These are phyloP conservation scores for Pochonia chlamydosporia DNA, from an alignment of 2,329 filamentous ascomycete genomes.

Conservation along the genomic window DNA sequence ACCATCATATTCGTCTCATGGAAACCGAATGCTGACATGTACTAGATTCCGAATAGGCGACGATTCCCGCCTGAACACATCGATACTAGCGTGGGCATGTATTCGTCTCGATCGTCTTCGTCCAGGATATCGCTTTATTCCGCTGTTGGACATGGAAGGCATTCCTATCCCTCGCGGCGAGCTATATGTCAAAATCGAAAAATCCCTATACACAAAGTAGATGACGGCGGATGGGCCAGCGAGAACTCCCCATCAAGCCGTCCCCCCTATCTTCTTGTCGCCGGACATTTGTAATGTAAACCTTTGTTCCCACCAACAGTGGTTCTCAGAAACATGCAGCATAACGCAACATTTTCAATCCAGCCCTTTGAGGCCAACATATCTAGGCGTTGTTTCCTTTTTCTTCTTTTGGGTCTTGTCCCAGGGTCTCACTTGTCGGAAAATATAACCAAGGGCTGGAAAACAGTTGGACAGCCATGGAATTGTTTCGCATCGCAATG, in stretches of 20 bases:
- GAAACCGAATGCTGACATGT: constrained; percentile 12
- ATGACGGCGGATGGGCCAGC: too few species aligned
- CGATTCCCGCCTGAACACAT: constrained; percentile 31
- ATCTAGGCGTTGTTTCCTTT: too few species aligned
- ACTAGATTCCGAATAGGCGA: constrained; percentile 51
- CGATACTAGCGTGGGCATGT: constrained; percentile 49
- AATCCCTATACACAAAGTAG: constrained; percentile 20
- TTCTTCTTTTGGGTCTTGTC: neutral
- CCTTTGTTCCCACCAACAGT: too few species aligned
- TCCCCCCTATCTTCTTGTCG: too few species aligned
- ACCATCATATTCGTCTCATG: neutral
- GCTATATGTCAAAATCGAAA: constrained; percentile 48
- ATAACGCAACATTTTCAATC: too few species aligned
- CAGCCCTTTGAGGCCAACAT: too few species aligned
- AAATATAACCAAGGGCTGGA: neutral
- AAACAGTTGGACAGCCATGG: neutral
- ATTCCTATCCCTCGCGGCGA: constrained; percentile 38
- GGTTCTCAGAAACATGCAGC: too few species aligned
- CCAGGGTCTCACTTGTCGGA: neutral
- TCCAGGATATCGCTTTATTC: constrained; percentile 49
- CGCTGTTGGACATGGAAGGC: constrained; percentile 41
- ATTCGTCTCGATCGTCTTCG: constrained; percentile 53
- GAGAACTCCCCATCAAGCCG: too few species aligned
- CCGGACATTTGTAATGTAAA: too few species aligned
- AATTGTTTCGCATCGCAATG: neutral